Conservation (phyloP, 768 basidiomycete species). For the Butyriboletus loyo region DNA sequence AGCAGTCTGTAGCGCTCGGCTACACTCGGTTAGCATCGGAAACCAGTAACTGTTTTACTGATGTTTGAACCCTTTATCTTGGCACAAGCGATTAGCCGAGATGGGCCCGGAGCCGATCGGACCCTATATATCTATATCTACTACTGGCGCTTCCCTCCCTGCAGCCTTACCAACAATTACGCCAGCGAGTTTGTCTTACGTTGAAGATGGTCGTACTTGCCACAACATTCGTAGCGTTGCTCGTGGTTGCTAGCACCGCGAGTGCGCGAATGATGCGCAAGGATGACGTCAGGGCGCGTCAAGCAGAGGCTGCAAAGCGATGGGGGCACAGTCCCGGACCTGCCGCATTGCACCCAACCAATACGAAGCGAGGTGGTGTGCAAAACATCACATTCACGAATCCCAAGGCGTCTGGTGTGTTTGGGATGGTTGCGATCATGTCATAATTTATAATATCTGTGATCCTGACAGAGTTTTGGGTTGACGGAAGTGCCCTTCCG, state of each 20-base stretch:
- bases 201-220: constrained; percentile 15
- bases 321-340: constrained; percentile 21
- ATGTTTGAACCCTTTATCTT: too few relatives aligned
- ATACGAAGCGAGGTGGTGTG: constrained; percentile 22
- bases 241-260: constrained; percentile 3
- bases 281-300: constrained; percentile 42
- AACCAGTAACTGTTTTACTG: too few relatives aligned
- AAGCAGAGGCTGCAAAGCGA: constrained; percentile 47
- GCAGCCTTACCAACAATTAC: background rate
- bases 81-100: too few relatives aligned
- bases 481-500: constrained; percentile 63
- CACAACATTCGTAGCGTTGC: constrained; percentile 3
- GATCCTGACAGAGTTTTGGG: constrained; percentile 55
- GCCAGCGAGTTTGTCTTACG: background rate
- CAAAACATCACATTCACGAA: constrained; percentile 73
- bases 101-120: too few relatives aligned
- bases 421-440: background rate
- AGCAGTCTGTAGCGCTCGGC: too few relatives aligned
- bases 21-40: too few relatives aligned
- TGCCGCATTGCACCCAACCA: background rate
- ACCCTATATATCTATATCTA: background rate
- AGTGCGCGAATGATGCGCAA: constrained; percentile 32
- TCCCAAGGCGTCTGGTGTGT: constrained; percentile 56
- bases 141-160: too few relatives aligned
- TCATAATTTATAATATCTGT: background rate